phyloP scores from a whole-genome alignment of 345 rosid genomes.

The Ailanthus altissimus region DNA sequence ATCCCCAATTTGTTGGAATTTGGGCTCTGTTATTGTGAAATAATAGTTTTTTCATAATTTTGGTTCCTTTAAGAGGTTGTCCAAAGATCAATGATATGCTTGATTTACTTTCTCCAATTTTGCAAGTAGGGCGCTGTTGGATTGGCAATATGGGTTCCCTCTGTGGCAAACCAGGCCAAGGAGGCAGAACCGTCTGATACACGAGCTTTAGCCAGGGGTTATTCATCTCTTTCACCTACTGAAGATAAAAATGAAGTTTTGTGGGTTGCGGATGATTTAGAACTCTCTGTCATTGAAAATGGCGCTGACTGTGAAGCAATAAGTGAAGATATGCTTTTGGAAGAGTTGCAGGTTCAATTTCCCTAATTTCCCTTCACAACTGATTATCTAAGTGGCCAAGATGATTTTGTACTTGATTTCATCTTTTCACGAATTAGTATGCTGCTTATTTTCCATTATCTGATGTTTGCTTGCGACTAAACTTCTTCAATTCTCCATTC shows the following conservation, averaged over 20 bases:
- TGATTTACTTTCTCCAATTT: slow-evolving; percentile 18
- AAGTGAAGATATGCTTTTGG: slow-evolving; percentile 68
- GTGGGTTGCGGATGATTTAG: slow-evolving; percentile 59
- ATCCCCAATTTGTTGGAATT: neutral
- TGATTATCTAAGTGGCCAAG: slow-evolving; percentile 1
- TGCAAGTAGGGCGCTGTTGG: slow-evolving; percentile 90
- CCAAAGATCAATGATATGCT: neutral
- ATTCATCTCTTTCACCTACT: slow-evolving; percentile 59
- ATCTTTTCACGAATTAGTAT: slow-evolving; percentile 10
- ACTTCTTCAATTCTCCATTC: slow-evolving; percentile 1
- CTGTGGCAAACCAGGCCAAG: slow-evolving; percentile 81
- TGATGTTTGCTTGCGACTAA: slow-evolving; percentile 17
- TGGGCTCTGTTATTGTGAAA: slow-evolving; percentile 5
- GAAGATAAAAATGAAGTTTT: slow-evolving; percentile 51
- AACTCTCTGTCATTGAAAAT: slow-evolving; percentile 57
- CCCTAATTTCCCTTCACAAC: neutral
- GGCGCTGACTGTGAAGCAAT: slow-evolving; percentile 51
- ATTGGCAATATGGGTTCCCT: slow-evolving; percentile 99
- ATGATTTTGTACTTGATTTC: neutral
- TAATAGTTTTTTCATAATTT: slow-evolving; percentile 3
- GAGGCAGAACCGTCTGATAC: slow-evolving; percentile 65
- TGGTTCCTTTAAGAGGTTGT: neutral
- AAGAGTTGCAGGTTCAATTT: slow-evolving; percentile 60
- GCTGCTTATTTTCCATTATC: neutral
- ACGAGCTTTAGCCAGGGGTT: slow-evolving; percentile 58